phyloP scores from a whole-genome alignment of 2,329 filamentous ascomycete genomes.

The Plectosphaerella plurivora region DNA sequence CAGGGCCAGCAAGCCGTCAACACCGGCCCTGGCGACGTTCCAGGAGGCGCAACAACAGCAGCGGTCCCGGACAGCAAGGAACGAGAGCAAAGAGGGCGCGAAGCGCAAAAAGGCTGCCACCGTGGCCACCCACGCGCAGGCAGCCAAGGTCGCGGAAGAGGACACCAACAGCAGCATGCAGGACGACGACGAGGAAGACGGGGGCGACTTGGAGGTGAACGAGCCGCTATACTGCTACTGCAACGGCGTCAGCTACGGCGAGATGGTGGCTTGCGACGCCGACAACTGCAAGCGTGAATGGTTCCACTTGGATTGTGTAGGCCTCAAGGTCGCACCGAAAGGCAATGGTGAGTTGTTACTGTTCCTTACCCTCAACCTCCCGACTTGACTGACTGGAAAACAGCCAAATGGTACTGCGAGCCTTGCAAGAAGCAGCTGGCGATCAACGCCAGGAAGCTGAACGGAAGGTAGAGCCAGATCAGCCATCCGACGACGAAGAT shows the following conservation, averaged over 20 bases:
- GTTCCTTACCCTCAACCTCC: not conserved
- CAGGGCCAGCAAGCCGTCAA: slow-evolving; percentile 62
- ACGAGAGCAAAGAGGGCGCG: slow-evolving; percentile 29
- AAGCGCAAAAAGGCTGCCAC: slow-evolving; percentile 54
- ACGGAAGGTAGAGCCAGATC: slow-evolving; percentile 32
- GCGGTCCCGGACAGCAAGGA: slow-evolving; percentile 50
- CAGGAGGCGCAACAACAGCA: slow-evolving; percentile 42
- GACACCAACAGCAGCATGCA: slow-evolving; percentile 37
- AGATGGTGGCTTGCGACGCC: slow-evolving; percentile 80
- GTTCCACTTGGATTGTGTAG: slow-evolving; percentile 82
- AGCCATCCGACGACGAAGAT: not conserved
- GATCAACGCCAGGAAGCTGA: slow-evolving; percentile 47
- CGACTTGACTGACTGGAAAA: slow-evolving; percentile 2
- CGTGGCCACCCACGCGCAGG: slow-evolving; percentile 31
- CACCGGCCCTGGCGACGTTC: slow-evolving; percentile 56
- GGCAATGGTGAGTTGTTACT: slow-evolving; percentile 60
- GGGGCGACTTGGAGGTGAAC: slow-evolving; percentile 54
- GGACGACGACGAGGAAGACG: slow-evolving; percentile 42
- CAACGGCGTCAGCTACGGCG: slow-evolving; percentile 74
- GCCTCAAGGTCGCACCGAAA: slow-evolving; percentile 72
- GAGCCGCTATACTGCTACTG: slow-evolving; percentile 78
- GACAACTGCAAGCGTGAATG: slow-evolving; percentile 70
- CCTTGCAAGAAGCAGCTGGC: slow-evolving; percentile 68
- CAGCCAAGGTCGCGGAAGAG: slow-evolving; percentile 32
- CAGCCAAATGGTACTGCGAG: slow-evolving; percentile 79